Base-by-base conservation (phyloP, 2,329 filamentous ascomycete genomes). In the Lasiodiplodia sp. region DNA sequence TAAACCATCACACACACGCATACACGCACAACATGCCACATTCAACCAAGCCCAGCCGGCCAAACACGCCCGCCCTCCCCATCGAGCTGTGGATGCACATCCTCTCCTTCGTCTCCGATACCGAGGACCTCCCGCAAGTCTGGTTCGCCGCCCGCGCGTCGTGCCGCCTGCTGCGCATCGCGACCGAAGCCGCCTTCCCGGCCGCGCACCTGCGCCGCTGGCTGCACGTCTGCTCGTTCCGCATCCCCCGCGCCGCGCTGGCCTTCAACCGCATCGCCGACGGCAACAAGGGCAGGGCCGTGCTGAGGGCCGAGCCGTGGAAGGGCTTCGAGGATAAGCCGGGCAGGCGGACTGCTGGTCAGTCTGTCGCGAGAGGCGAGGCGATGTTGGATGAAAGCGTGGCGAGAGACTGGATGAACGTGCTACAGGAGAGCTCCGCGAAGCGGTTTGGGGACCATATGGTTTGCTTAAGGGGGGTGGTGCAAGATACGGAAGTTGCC, bases 21-120 rank as follows among this genome's bases (percentile, higher is more conserved):
- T 4, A 47, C 12, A 16, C 44, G 31, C 11, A 16, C 5, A 60
- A 44, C 11, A 60, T 25, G 38, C 21, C 56, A 23, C n/a, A 38
- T 4, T 23, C 8, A 49, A 25, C 23, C 12, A n/a, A 16, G 6
- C 28, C 38, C 37, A 47, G 11, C 14, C 40, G 44, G 14, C 16
- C 10, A 38, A 21, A 38, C 60, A 44, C 11, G 11, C 60, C 60
- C 4, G 11, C 16, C 4, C 62, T 65, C 6, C 47, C 62, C 8
- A 16, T 65, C 47, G 62, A 65, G 31, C 47, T 65, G 11, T 65
- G 62, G 62, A 65, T 55, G 47, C 62, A 65, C 31, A 55, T 65
- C 25, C 62, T 65, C n/a, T 23, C 28, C 11, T 25, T 5, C 47
- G 23, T 40, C 47, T 23, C 28, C 7, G 31, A 52, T 16, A 53